These are phyloP conservation scores for Ceratobasidium sp. DNA, from an alignment of 1,284 basidiomycete genomes.

Conservation along the genomic window DNA sequence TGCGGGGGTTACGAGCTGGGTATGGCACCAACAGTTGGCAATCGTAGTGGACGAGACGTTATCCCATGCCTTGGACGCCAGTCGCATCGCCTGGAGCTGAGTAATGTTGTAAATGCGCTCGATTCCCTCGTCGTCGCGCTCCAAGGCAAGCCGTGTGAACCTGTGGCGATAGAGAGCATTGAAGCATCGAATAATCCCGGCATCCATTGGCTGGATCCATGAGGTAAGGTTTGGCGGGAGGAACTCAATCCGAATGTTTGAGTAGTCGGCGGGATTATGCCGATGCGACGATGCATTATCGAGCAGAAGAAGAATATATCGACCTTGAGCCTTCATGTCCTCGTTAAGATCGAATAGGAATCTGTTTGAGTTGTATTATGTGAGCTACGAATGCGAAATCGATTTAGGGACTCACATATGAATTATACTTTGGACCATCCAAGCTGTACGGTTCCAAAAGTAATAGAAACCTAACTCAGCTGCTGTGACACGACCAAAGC, in stretches of 20 bases:
- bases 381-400: too few relatives aligned
- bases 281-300: constrained; percentile 25
- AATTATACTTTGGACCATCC: constrained; percentile 48
- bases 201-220: constrained; percentile 36
- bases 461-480: constrained; percentile 49
- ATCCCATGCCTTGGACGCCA: background rate
- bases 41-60: background rate
- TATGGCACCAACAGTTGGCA: background rate
- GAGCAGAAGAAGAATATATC: constrained; percentile 25
- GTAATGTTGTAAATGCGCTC: background rate
- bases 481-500: too few relatives aligned
- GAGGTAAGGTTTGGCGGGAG: constrained; percentile 28
- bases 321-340: constrained; percentile 13
- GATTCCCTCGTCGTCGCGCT: constrained; percentile 20
- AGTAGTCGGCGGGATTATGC: background rate
- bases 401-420: background rate
- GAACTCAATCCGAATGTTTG: constrained; percentile 7
- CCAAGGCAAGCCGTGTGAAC: constrained; percentile 15
- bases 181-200: constrained; percentile 33
- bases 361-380: too few relatives aligned
- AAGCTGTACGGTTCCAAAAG: constrained; percentile 48
- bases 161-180: constrained; percentile 20
- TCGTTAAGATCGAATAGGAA: constrained; percentile 12
- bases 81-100: background rate
- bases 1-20: background rate